Base-by-base conservation (phyloP, 768 basidiomycete species). In the Suillus decipiens region DNA sequence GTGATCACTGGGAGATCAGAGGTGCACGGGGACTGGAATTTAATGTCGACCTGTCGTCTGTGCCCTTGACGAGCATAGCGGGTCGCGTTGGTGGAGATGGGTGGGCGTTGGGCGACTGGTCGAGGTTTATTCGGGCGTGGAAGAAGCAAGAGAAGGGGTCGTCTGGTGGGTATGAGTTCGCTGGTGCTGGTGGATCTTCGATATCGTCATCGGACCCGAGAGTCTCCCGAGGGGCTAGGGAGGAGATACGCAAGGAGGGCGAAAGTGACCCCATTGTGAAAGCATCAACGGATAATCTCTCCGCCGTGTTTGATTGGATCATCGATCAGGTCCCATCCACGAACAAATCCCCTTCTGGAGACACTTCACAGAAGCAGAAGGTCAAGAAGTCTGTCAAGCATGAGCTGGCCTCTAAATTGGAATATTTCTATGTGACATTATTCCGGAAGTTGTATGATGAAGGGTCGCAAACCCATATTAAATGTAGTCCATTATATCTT, bases 1-100 rank as follows among this genome's bases (percentile, higher is more conserved):
- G 89, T 68, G 95, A 99, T 79, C 97, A 99, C 71, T 99, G 97
- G 97, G 91, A 96, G 69, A 84, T 98, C 73, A 79, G 97, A 65
- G 97, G 96, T 0, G 89, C 93, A 24, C 77, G 89, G n/a, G 93
- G 95, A 4, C 78, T 89, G 68, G 91, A 89, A 61, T 80, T 85
- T 55, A 86, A 81, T 53, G 79, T 88, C 1, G 86, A 91, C 66
- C 73, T 86, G 19, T 84, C 82, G 22, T 84, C 80, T 77, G 82
- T 61, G 75, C 77, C 41, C 73, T 84, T 69, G 76, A 81, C 55
- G 67, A 82, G 77, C 36, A 47, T 74, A 50, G 63, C 67, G 43
- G 66, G 67, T 58, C 72, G 75, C 39, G 61, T 71, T n/a, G 62
- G 64, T 76, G 82, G 83, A 65, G 83, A 70, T 72, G 85, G 69